These are phyloP conservation scores for Calocybe indica DNA, from an alignment of 768 basidiomycete genomes.

Conservation along the genomic window DNA sequence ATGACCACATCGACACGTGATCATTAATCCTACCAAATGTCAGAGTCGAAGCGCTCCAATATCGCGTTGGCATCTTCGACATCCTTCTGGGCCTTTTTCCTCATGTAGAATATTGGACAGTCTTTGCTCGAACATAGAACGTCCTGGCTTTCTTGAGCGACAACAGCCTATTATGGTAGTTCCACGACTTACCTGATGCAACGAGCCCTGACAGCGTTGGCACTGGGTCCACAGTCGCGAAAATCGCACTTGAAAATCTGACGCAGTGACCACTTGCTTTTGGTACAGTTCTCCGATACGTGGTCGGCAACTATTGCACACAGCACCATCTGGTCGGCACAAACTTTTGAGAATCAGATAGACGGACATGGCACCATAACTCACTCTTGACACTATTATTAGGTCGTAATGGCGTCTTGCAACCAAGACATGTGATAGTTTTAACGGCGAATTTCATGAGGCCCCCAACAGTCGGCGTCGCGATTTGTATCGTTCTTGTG, in stretches of 20 bases:
- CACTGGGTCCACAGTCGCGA: constrained; percentile 98
- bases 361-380: constrained; percentile 17
- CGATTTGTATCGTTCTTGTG: constrained; percentile 91
- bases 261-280: constrained; percentile 74
- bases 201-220: constrained; percentile 95
- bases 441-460: constrained; percentile 99
- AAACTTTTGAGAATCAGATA: neutral
- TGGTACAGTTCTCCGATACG: constrained; percentile 87
- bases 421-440: constrained; percentile 91
- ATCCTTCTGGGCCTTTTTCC: constrained; percentile 98
- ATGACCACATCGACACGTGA: constrained; percentile 5
- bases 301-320: constrained; percentile 90
- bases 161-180: neutral
- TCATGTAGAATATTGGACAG: constrained; percentile 98
- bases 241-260: constrained; percentile 84
- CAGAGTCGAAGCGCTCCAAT: constrained; percentile 79
- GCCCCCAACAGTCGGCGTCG: constrained; percentile 93
- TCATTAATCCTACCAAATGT: constrained; percentile 49
- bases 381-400: constrained; percentile 72
- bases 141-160: constrained; percentile 46
- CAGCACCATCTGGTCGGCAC: constrained; percentile 67
- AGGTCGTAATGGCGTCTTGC: constrained; percentile 80
- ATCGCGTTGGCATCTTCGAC: constrained; percentile 79
- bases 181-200: constrained; percentile 67
- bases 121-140: constrained; percentile 96